Conservation (phyloP, 2,329 filamentous ascomycete genomes). For the Scortechinia acanthostroma region DNA sequence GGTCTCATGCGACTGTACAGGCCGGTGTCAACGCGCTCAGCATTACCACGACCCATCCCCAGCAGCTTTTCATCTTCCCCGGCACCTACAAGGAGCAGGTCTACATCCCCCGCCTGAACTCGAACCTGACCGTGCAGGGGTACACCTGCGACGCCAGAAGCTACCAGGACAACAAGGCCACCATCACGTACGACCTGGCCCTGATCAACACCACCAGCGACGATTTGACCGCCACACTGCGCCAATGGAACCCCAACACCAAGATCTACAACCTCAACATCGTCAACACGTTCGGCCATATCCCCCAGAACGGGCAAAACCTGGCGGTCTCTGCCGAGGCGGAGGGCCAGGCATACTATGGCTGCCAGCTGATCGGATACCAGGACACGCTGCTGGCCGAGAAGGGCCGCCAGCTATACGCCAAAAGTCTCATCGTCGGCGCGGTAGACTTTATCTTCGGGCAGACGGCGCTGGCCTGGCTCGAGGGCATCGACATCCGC, state of each 20-base stretch:
- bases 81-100: slow-evolving; percentile 53
- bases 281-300: slow-evolving; percentile 39
- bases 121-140: slow-evolving; percentile 43
- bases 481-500: slow-evolving; percentile 36
- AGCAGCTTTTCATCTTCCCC: neutral
- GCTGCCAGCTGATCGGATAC: slow-evolving; percentile 41
- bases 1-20: too few species aligned
- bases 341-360: slow-evolving; percentile 47
- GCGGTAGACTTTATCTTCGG: slow-evolving; percentile 56
- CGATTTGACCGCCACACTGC: slow-evolving; percentile 16
- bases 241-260: slow-evolving; percentile 31
- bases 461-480: slow-evolving; percentile 40
- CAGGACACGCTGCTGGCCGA: slow-evolving; percentile 45
- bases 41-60: too few species aligned
- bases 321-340: slow-evolving; percentile 42
- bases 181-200: slow-evolving; percentile 40
- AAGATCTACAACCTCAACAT: slow-evolving; percentile 55
- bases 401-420: slow-evolving; percentile 45
- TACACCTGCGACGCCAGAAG: slow-evolving; percentile 35
- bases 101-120: slow-evolving; percentile 34
- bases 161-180: slow-evolving; percentile 33
- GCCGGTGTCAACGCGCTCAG: too few species aligned
- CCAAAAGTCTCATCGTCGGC: slow-evolving; percentile 45
- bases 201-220: slow-evolving; percentile 23
- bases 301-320: slow-evolving; percentile 37